Evolutionary conservation across 2,329 filamentous ascomycete genomes (phyloP), one percentile per base, ranked within the genome.

Genomic region (Pseudocercospora eumusae): DNA sequence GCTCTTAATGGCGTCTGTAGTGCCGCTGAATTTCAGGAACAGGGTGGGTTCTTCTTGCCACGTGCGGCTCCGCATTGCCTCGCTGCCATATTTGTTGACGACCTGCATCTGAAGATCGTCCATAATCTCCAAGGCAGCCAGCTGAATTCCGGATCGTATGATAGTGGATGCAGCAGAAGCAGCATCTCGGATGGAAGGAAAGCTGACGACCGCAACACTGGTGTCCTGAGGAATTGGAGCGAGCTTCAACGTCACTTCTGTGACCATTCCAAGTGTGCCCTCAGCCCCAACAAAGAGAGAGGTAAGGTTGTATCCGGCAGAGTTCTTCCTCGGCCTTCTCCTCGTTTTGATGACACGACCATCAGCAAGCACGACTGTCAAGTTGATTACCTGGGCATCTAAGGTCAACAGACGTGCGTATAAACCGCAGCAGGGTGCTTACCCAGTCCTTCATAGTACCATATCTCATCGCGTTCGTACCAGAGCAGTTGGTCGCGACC

Each of bases 401-500:
- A 10, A 36, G 13, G 31, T 54, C 52, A 54, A 18, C 28, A 25
- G 4, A 20, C 8, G 13, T 15, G 28, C 10, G 13, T 13, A 10
- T 23, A 4, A 10, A 18, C 0, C 31, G 27, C 18, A 13, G 31
- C 15, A 40, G 52, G 15, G 11, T 11, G 13, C 28, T 25, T 33
- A 54, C 89, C 89, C 90, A 93, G 70, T 93, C 90, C 73, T 91
- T 92, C 90, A 93, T 93, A 0, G 90, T 93, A 6, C 90, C 90
- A 71, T 93, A 93, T 67, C 86, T 83, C 44, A 92, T 89, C 1
- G 72, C 71, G 42, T 74, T 93, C 0, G 90, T 93, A 1, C 90
- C 90, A 11, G 86, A 73, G 73, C 81, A 82, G 71, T 90, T 91
- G 9, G 90, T 93, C 11, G 89, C 89, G 27, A 93, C 85, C 90